phyloP scores from a whole-genome alignment of 1,284 basidiomycete genomes.

The Cystobasidium sp. region DNA sequence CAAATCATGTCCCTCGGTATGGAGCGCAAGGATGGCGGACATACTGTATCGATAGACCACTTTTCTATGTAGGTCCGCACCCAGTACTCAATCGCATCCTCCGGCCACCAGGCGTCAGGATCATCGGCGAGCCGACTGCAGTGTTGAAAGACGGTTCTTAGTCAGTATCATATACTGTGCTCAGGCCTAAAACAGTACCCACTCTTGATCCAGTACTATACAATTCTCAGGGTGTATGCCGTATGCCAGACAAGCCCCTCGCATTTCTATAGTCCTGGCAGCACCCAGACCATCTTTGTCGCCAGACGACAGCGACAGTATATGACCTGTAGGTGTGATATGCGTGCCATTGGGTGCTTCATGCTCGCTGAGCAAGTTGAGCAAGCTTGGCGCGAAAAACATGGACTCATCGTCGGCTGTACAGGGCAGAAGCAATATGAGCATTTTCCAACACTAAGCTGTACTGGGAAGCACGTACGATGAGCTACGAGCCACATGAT shows the following conservation, averaged over 20 bases:
- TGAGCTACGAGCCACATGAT: conserved; percentile 53
- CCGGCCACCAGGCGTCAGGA: conserved; percentile 71
- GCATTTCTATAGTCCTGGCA: conserved; percentile 69
- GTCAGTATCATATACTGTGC: neutral
- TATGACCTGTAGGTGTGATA: conserved; percentile 45
- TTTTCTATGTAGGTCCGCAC: conserved; percentile 66
- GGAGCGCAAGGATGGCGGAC: conserved; percentile 50
- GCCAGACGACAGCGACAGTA: conserved; percentile 63
- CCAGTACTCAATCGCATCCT: conserved; percentile 66
- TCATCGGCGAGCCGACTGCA: conserved; percentile 76
- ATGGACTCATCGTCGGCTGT: conserved; percentile 79
- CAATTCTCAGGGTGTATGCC: conserved; percentile 68
- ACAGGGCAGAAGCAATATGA: too few species aligned
- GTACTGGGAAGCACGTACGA: conserved; percentile 43
- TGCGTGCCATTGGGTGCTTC: conserved; percentile 52
- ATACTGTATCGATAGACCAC: conserved; percentile 69
- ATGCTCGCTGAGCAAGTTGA: conserved; percentile 61
- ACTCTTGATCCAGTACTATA: conserved; percentile 74
- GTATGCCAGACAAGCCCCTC: conserved; percentile 69
- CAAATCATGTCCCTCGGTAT: neutral
- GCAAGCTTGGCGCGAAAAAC: conserved; percentile 83
- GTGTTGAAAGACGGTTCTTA: neutral
- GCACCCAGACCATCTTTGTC: conserved; percentile 80
- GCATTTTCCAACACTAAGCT: neutral
- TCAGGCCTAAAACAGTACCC: conserved; percentile 54